Base-by-base conservation (phyloP, 225 moss, liverwort and hornwort genomes). In the Pseudoscleropodium purum region DNA sequence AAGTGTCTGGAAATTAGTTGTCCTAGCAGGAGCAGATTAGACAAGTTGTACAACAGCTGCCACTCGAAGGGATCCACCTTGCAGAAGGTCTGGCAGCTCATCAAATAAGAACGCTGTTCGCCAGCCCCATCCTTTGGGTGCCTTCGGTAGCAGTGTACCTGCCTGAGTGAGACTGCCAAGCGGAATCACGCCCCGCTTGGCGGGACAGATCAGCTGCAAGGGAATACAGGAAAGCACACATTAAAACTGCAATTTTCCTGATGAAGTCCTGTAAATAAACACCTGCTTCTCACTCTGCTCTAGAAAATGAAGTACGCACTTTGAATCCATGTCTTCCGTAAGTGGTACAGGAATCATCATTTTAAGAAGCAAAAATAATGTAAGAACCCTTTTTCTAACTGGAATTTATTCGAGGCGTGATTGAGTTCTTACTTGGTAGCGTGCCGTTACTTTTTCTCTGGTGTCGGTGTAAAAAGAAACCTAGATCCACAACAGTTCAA, bases 51-150 rank as follows among this genome's bases (percentile, higher is more conserved):
- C 93, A 73, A 93, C 89, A 67, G 92, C 93, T 87, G 93, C 93
- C 56, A 93, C 93, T 89, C 93, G 90, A 83, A 93, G 93, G 45
- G 93, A 92, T 54, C 92, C 93, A 81, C 91, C 88, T 82, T 93
- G 93, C 66, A 93, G 90, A 45, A 93, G 89, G 85, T 93, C 92
- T 21, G 90, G 90, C 25, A 93, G 92, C 52, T 93, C 93, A 69
- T 92, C 93, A 88, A 93, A 93, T 61, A 93, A 90, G 85, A 93
- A 93, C 52, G 93, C 93, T 11, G 93, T 93, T 64, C 93, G 90
- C 93, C 93, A 93, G 78, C 93, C 93, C 93, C 93, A 93, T 52
- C 93, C 93, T 91, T 93, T 93, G 13, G 93, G 93, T 57, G 93
- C 93, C 87, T 93, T 93, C 13, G 93, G 93, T 81, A 93, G 89